Evolutionary conservation across 352 stramenopile species (phyloP), one percentile per base, ranked within the genome.

Genomic region (Globisporangium parvum): DNA sequence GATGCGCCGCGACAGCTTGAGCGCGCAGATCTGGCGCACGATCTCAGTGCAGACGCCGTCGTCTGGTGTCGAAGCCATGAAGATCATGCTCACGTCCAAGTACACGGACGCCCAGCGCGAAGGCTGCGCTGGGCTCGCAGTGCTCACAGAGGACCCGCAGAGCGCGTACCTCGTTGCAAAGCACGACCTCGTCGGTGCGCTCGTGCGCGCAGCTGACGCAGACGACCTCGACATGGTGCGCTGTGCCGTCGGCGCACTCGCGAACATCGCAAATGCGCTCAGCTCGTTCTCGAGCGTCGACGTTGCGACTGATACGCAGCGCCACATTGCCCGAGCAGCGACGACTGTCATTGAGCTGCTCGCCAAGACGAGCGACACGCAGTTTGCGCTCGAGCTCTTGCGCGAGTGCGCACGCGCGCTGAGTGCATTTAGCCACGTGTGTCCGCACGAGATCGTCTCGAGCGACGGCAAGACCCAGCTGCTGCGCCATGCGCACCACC

Each of bases 81-180:
- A 89, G 63, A 88, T 91, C 52, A 93, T 93, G 83, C 59, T 93
- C 21, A 88, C 79, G 10, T 91, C 80, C 28, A 75, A 75, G 47
- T 88, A 75, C 47, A 45, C 78, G 12, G 83, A 93, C 41, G 77
- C 72, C 11, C 85, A 90, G 65, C 75, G 77, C 3, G 83, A 93
- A 73, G 83, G 78, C 28, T 93, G 80, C 60, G 66, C 79, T 4
- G 80, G 73, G 0, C 74, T 93, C 24, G 83, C 83, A 0, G 75
- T 82, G 45, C 75, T 91, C 53, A 91, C 83, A 0, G 71, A 88
- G 24, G 71, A 90, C 56, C 59, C 69, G 44, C 71, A 79, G 40
- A 89, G 84, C 53, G 71, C 73, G 2, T 81, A 65, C 46, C 63
- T 88, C 21, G 83, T 90, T 21, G 80, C 71, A 3, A 60, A 81